phyloP scores from a whole-genome alignment of 169 alveolate genomes.

The Plasmodium vivax region DNA sequence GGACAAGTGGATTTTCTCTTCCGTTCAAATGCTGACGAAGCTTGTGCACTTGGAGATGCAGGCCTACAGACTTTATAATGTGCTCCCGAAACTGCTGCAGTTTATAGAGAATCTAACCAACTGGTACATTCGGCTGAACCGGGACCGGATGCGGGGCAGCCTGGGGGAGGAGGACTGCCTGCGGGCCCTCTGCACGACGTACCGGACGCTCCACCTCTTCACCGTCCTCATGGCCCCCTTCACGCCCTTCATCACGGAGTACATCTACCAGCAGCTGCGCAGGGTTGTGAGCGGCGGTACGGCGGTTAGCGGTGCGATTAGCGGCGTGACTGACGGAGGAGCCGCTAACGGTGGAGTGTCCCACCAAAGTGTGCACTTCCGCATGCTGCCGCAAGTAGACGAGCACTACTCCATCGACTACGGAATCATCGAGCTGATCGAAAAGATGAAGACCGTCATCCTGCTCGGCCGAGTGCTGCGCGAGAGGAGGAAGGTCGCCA shows the following conservation, averaged over 20 bases:
- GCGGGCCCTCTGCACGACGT: slow-evolving; percentile 91
- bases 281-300: slow-evolving; percentile 83
- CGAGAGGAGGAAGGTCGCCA: slow-evolving; percentile 90
- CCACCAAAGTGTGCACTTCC: slow-evolving; percentile 86
- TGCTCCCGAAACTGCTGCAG: slow-evolving; percentile 92
- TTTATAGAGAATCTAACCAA: slow-evolving; percentile 97
- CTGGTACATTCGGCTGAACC: slow-evolving; percentile 96
- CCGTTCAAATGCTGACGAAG: slow-evolving; percentile 87
- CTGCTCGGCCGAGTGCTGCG: slow-evolving; percentile 94
- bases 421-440: slow-evolving; percentile 67
- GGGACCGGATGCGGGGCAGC: slow-evolving; percentile 98
- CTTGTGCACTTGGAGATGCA: slow-evolving; percentile 96
- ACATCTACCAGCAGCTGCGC: slow-evolving; percentile 91
- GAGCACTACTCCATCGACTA: slow-evolving; percentile 22
- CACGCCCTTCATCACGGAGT: slow-evolving; percentile 95
- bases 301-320: slow-evolving; percentile 81
- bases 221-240: slow-evolving; percentile 89
- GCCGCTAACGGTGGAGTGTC: neutral
- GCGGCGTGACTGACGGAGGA: slow-evolving; percentile 78
- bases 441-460: slow-evolving; percentile 74
- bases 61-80: slow-evolving; percentile 95
- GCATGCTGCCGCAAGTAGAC: slow-evolving; percentile 73
- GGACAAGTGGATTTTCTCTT: slow-evolving; percentile 97
- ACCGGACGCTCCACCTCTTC: slow-evolving; percentile 91
- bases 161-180: slow-evolving; percentile 90